Evolutionary conservation across 2,329 filamentous ascomycete genomes (phyloP), one percentile per base, ranked within the genome.

Genomic region (Thermothelomyces thermophilus): DNA sequence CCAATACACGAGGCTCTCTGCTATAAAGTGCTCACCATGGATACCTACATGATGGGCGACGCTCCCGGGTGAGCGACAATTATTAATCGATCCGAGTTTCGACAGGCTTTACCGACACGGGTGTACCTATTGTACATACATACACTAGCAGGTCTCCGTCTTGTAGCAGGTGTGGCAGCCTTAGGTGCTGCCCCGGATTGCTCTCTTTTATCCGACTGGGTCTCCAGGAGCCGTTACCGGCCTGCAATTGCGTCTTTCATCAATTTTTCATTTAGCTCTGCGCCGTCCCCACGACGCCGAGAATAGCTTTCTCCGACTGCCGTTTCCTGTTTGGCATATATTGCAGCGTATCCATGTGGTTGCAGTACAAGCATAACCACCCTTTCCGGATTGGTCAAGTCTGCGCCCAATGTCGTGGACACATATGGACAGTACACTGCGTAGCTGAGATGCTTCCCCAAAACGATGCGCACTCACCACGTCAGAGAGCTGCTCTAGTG

Each of bases 161-260:
- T 8, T 39, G 33, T 39, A 35, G 19, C 35, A 41, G 46, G 34
- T 36, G 48, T 42, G 42, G 24, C 36, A 46, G 42, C 28, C 31
- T 11, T 19, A 22, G 36, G 17, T 50, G 33, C 31, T 24, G 46
- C 45, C 30, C 35, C 34, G 26, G 34, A 30, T 35, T 24, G 28
- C 36, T 44, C 24, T 51, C 45, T 52, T 52, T 54, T 56, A 56
- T 52, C 52, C 52, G 54, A 51, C 54, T 56, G 49, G 52, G 36
- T 40, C 43, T 37, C 28, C 40, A 34, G 22, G 24, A 44, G 41
- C 40, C 22, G 51, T 51, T 50, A 41, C 35, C 17, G 14, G 20
- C 33, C 26, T 28, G 24, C 46, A 49, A 46, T 41, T 39, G 37
- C 44, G 26, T 26, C 24, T 31, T 35, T 48, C 48, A 50, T 54